phyloP scores from a whole-genome alignment of 1,139 yeast genomes.

The Protomyces pachydermus region DNA sequence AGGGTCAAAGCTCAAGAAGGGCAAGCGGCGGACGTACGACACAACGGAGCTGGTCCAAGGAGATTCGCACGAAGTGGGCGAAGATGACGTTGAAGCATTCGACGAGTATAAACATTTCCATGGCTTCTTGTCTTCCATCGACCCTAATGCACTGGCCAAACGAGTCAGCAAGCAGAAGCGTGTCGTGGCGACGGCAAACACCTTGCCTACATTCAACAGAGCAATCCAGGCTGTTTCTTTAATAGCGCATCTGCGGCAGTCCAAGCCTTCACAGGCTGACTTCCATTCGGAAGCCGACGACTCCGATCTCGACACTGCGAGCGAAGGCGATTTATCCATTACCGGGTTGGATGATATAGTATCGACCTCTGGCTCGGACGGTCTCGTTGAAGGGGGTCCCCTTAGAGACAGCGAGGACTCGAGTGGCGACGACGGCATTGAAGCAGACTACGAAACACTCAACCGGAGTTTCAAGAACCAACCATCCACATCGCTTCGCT shows the following conservation, averaged over 20 bases:
- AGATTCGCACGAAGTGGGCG: conserved; percentile 7
- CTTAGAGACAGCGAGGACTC: not conserved
- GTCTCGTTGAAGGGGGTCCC: not conserved
- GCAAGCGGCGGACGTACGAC: not conserved
- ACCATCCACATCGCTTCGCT: not conserved
- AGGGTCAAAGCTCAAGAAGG: not conserved
- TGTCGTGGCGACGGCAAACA: not conserved
- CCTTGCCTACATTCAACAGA: not conserved
- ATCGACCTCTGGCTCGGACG: not conserved
- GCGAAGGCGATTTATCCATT: not conserved
- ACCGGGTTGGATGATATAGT: not conserved
- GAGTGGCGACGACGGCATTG: not conserved
- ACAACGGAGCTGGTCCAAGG: conserved; percentile 12
- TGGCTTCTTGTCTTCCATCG: conserved; percentile 14
- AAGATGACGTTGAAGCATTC: conserved; percentile 19
- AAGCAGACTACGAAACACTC: not conserved
- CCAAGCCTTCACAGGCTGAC: not conserved
- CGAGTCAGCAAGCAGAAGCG: not conserved
- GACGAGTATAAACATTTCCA: conserved; percentile 20
- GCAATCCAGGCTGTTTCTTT: not conserved
- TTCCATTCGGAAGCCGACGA: not conserved
- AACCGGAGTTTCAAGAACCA: not conserved
- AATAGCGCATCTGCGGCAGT: not conserved
- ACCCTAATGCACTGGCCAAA: conserved; percentile 20
- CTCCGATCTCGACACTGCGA: not conserved